Conservation (phyloP, 768 basidiomycete genomes). For the Antrodiella citrinella region DNA sequence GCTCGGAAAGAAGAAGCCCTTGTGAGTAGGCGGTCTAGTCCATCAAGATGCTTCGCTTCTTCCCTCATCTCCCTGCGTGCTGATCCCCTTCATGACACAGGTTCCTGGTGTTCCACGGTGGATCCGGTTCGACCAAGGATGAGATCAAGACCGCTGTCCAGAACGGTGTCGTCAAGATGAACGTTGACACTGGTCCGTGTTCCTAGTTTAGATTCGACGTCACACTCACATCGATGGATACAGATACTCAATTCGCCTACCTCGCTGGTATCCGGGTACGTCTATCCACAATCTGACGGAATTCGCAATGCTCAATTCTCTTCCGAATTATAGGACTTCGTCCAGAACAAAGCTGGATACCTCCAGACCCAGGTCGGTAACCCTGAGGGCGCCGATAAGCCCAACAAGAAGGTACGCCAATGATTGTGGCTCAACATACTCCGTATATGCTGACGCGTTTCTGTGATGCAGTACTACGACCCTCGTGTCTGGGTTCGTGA, state of each 20-base stretch:
- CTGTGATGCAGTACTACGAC: slow-evolving; percentile 63
- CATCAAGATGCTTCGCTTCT: not conserved
- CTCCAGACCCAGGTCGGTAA: slow-evolving; percentile 90
- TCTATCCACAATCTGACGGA: slow-evolving; percentile 2
- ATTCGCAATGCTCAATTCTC: not conserved
- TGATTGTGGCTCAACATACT: not conserved
- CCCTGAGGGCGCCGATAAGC: slow-evolving; percentile 94
- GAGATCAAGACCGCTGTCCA: slow-evolving; percentile 90
- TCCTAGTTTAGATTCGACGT: not conserved
- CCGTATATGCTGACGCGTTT: not conserved
- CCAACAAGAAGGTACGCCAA: slow-evolving; percentile 90
- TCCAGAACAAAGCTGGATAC: slow-evolving; percentile 81
- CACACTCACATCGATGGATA: slow-evolving; percentile 6
- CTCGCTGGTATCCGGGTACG: slow-evolving; percentile 71
- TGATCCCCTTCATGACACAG: slow-evolving; percentile 27
- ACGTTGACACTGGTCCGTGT: slow-evolving; percentile 75
- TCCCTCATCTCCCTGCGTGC: not conserved
- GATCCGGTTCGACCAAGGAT: slow-evolving; percentile 93
- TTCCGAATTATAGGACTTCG: slow-evolving; percentile 76
- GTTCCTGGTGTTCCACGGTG: slow-evolving; percentile 99
- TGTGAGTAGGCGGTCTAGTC: slow-evolving; percentile 47
- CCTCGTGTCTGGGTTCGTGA: slow-evolving; percentile 98
- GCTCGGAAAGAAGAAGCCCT: slow-evolving; percentile 63
- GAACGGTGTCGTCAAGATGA: slow-evolving; percentile 98
- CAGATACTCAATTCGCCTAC: slow-evolving; percentile 88